Conservation (phyloP, 495 filamentous ascomycete genomes). For the Hypoxylon perforatum region DNA sequence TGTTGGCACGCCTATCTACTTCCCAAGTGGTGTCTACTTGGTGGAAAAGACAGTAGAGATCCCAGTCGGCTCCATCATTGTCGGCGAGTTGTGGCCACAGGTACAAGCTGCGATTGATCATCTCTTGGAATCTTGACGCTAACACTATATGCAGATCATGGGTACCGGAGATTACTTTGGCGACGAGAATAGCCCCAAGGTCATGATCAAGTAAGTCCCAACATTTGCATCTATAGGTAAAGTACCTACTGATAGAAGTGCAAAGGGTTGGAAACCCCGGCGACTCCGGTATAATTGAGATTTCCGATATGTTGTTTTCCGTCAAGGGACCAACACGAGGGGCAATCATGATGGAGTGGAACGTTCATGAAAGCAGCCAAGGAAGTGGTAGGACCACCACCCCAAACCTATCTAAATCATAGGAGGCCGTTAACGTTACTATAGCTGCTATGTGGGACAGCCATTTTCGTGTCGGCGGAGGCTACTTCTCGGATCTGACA, state of each 20-base stretch:
- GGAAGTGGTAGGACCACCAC: slow-evolving; percentile 3
- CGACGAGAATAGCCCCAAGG: slow-evolving; percentile 54
- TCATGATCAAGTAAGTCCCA: slow-evolving; percentile 55
- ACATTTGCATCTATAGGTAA: no score
- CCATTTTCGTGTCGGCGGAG: slow-evolving; percentile 57
- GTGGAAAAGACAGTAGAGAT: slow-evolving; percentile 49
- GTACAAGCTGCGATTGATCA: no score
- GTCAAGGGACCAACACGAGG: slow-evolving; percentile 43
- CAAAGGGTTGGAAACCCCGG: slow-evolving; percentile 53
- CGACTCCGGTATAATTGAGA: slow-evolving; percentile 61
- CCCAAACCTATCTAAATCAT: no score
- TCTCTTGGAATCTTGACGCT: no score
- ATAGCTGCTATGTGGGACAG: slow-evolving; percentile 44
- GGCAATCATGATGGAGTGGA: slow-evolving; percentile 50
- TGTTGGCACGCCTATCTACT: slow-evolving; percentile 12
- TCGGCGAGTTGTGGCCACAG: slow-evolving; percentile 40
- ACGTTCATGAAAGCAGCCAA: slow-evolving; percentile 21
- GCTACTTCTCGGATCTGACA: slow-evolving; percentile 71
- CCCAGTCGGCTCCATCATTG: slow-evolving; percentile 58
- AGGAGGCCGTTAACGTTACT: no score
- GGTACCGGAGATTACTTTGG: slow-evolving; percentile 53
- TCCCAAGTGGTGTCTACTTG: slow-evolving; percentile 47
- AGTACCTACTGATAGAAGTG: no score
- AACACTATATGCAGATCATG: slow-evolving; percentile 33
- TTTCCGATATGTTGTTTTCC: slow-evolving; percentile 56